Evolutionary conservation across 2,329 filamentous ascomycete genomes (phyloP), one percentile per base, ranked within the genome.

Genomic region (Nemania sp.): DNA sequence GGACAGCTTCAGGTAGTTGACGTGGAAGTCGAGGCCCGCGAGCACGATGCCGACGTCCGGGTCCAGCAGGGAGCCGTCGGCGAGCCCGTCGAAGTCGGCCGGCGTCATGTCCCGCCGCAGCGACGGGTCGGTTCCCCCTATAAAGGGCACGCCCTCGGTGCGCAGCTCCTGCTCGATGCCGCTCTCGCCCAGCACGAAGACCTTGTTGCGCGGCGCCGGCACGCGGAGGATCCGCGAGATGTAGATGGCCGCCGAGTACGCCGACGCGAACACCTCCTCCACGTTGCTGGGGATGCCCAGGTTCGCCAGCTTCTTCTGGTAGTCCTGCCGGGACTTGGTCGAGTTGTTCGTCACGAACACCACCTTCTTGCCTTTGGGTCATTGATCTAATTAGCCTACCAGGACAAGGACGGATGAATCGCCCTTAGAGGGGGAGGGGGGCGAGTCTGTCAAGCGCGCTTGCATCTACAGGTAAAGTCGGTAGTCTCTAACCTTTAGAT

Each of bases 271-370:
- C 67, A 99, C 90, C 79, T 99, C 95, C 73, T 98, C 92, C 45
- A 90, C 86, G 60, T 85, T 82, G 68, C 87, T 88, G 1, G 90
- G 88, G 70, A 99, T 97, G 48, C 90, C 90, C 74, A 97, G 83
- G 55, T 80, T 80, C 48, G 90, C 86, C 62, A 99, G 88, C 74
- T 98, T 99, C 80, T 94, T 92, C 75, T 90, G 89, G 78, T 99
- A 99, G 74, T 97, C 92, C 51, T 85, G 81, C 58, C 95, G 90
- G 11, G 94, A 97, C 76, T 99, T 99, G 59, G 95, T 98, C 72
- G 92, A 97, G 80, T 99, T 99, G 80, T 99, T 99, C 42, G 95
- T 99, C 54, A 99, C 95, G 73, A 99, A 99, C 56, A 99, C 88
- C 35, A 95, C 84, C 74, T 89, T 89, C 77, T 99, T 99, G 73